Base-by-base conservation (phyloP, 306 rosid species). In the Gynostemma pentaphyllum region DNA sequence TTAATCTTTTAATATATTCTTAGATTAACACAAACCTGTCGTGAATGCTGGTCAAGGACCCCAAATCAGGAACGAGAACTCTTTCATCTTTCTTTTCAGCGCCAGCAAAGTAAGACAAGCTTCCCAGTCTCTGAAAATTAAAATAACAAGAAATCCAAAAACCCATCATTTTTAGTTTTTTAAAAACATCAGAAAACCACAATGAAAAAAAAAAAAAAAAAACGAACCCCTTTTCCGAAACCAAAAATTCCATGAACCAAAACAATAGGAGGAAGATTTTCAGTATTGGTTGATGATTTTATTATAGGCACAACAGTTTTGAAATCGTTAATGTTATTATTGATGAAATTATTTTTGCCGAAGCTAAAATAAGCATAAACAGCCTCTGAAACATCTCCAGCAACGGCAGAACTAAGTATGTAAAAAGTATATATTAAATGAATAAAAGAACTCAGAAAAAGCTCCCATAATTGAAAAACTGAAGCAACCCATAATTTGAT, bases 61-160 rank as follows among this genome's bases (percentile, higher is more conserved):
- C 99, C 82, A 92, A 83, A 86, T 92, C 99, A 59, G 99, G 99
- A 4, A 92, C 99, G 16, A 92, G 94, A 76, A 88, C 96, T 72
- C 95, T 86, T 28, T 84, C 94, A 67, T 88, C 99, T 41, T 80
- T 92, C 82, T 86, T 88, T 90, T 92, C 99, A 10, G 99, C 99
- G 55, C 99, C 99, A n/a, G 73, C 99, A 49, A 92, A 92, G 60
- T 92, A 92, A 11, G 99, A 92, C 26, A 88, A 68, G 36, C 76
- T 86, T 21, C 99, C 99, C 72, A 92, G 72, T 70, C 83, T 84
- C 99, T 92, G 36, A 60, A 53, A 52, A 41, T 4, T 7, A 41
- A 39, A 67, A 9, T 66, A 30, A 36, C 64, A 12, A 67, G 0
- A 7, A 4, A n/a, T n/a, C n/a, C n/a, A n/a, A n/a, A n/a, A n/a